Conservation (phyloP, 805 yeast species). For the Lipomyces orientalis region DNA sequence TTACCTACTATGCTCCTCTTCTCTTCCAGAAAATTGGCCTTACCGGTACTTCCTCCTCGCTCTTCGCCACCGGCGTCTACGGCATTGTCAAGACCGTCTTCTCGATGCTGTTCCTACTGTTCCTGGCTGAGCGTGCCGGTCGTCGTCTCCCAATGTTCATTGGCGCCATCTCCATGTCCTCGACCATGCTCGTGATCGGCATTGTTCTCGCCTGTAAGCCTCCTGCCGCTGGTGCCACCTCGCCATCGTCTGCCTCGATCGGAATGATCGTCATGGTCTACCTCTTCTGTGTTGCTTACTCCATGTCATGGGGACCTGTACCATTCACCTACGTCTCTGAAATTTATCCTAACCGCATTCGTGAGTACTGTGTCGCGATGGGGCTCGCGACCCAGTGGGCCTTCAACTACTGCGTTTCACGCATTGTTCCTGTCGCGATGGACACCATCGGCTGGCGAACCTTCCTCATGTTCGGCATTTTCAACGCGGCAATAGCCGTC, state of each 20-base stretch:
- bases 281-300: conserved; percentile 28
- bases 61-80: conserved; percentile 37
- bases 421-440: conserved; percentile 31
- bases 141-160: conserved; percentile 38
- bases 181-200: conserved; percentile 39
- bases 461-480: conserved; percentile 35
- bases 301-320: conserved; percentile 35
- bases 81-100: conserved; percentile 36
- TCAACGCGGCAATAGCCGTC: conserved; percentile 44
- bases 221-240: conserved; percentile 15
- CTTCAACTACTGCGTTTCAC: conserved; percentile 31
- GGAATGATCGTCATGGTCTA: conserved; percentile 36
- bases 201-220: conserved; percentile 25
- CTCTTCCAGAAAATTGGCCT: conserved; percentile 56
- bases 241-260: conserved; percentile 21
- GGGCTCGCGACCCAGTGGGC: conserved; percentile 36
- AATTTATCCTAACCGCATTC: conserved; percentile 33
- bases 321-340: conserved; percentile 34
- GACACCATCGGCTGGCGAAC: conserved; percentile 34
- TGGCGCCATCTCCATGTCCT: conserved; percentile 39
- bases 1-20: conserved; percentile 55
- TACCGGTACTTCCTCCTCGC: conserved; percentile 45
- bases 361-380: conserved; percentile 34
- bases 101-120: conserved; percentile 38
- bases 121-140: conserved; percentile 41